These are phyloP conservation scores for Gentiana macrophylla DNA, from an alignment of 257 asterid genomes.

Conservation along the genomic window DNA sequence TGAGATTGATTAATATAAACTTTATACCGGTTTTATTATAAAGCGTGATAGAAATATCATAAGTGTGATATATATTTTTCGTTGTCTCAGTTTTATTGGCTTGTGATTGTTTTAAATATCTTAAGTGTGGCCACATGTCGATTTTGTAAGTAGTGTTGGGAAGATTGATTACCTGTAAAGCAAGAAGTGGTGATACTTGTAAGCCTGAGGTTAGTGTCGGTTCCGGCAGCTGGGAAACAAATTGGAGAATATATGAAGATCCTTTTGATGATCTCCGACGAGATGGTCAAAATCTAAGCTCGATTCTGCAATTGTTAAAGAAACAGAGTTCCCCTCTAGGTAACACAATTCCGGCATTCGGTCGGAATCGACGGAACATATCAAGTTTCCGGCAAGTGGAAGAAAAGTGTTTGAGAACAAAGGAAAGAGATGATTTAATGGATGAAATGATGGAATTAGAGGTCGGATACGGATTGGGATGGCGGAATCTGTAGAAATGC, in stretches of 20 bases:
- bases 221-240: constrained; percentile 19
- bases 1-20: too few species aligned
- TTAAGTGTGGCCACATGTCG: too few species aligned
- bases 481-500: constrained; percentile 30
- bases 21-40: too few species aligned
- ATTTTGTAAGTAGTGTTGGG: too few species aligned
- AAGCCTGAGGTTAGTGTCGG: background rate
- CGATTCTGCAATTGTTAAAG: too few species aligned
- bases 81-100: too few species aligned
- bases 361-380: constrained; percentile 2
- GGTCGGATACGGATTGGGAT: constrained; percentile 20
- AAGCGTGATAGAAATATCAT: too few species aligned
- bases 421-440: constrained; percentile 32
- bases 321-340: too few species aligned
- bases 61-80: too few species aligned
- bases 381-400: constrained; percentile 28
- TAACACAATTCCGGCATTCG: constrained; percentile 11
- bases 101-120: too few species aligned
- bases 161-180: too few species aligned
- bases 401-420: constrained; percentile 31
- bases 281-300: constrained; percentile 18
- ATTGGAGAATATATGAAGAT: constrained; percentile 9
- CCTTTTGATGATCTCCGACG: constrained; percentile 7
- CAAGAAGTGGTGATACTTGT: too few species aligned
- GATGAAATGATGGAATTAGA: constrained; percentile 23